Percentiles rank a stretch among this genome's conserved stretches.
phyloP scores from a whole-genome alignment of 345 rosid genomes.

The Syzygium oleosum region DNA sequence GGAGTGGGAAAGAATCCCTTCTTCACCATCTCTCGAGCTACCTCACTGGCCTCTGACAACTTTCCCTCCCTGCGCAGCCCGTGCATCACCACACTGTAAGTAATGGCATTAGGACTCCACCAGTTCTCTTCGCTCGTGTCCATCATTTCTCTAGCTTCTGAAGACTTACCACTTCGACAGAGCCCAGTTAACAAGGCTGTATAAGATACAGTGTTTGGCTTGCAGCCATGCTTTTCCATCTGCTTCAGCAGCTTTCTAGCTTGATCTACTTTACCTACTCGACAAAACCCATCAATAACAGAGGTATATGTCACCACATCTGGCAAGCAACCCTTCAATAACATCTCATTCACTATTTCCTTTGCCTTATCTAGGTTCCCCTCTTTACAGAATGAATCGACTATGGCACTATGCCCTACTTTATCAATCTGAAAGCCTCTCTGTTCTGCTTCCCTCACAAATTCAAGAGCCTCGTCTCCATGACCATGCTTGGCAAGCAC shows the following conservation, averaged over 20 bases:
- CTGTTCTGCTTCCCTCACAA: slow-evolving; percentile 64
- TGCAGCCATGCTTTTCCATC: slow-evolving; percentile 76
- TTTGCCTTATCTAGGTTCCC: slow-evolving; percentile 70
- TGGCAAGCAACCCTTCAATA: slow-evolving; percentile 58
- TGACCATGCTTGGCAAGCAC: slow-evolving; percentile 68
- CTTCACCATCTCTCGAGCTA: slow-evolving; percentile 65
- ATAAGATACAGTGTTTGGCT: slow-evolving; percentile 81
- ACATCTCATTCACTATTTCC: slow-evolving; percentile 66
- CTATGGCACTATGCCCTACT: slow-evolving; percentile 66
- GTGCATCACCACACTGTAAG: slow-evolving; percentile 77
- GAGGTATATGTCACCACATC: slow-evolving; percentile 91
- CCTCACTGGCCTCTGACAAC: slow-evolving; percentile 66
- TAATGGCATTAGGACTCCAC: slow-evolving; percentile 90
- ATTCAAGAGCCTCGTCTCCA: slow-evolving; percentile 71
- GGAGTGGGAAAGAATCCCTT: slow-evolving; percentile 70
- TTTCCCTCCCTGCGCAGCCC: slow-evolving; percentile 86
- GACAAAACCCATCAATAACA: slow-evolving; percentile 76
- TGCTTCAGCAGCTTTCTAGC: slow-evolving; percentile 79
- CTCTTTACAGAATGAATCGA: slow-evolving; percentile 56
- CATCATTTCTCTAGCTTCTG: slow-evolving; percentile 79
- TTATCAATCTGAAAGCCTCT: slow-evolving; percentile 60
- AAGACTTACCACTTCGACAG: slow-evolving; percentile 64
- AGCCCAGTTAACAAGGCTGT: slow-evolving; percentile 81
- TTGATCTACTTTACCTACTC: slow-evolving; percentile 57
- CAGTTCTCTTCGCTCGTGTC: slow-evolving; percentile 65